Evolutionary conservation across 495 filamentous ascomycete genomes (phyloP).

Genomic region (Daldinia decipiens): DNA sequence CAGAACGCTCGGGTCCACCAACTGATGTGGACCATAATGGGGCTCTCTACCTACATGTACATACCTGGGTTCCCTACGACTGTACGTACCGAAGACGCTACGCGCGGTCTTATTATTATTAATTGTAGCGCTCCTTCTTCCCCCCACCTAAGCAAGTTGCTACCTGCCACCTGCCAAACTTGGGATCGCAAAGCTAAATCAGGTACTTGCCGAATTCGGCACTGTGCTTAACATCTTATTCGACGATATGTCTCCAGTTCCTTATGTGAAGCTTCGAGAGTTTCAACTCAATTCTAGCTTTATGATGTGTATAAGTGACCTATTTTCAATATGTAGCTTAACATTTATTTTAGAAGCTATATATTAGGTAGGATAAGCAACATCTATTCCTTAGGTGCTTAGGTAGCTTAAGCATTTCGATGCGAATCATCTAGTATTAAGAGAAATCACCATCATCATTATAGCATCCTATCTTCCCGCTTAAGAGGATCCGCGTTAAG

Average conservation of each 20-base stretch:
- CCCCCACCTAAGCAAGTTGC: slow-evolving; percentile 29
- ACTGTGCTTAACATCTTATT: slow-evolving; percentile 42
- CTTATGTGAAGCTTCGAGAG: not conserved
- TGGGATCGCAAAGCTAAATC: slow-evolving; percentile 24
- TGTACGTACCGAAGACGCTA: slow-evolving; percentile 36
- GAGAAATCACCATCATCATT: not conserved
- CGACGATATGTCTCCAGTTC: slow-evolving; percentile 9
- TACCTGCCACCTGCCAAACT: slow-evolving; percentile 37
- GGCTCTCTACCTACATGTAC: not conserved
- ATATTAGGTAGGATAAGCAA: not conserved
- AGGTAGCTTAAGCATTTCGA: not conserved
- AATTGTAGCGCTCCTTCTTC: slow-evolving; percentile 8
- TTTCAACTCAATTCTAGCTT: not conserved
- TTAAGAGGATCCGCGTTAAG: not conserved
- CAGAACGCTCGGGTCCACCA: slow-evolving; percentile 31
- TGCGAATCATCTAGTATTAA: not conserved
- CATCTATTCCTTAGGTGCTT: not conserved
- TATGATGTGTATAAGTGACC: not conserved
- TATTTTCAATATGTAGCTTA: not conserved
- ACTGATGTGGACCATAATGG: slow-evolving; percentile 7
- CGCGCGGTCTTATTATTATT: slow-evolving; percentile 35
- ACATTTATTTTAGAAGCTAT: not conserved
- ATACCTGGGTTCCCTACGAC: not conserved
- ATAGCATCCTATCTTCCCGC: not conserved
- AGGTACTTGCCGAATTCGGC: slow-evolving; percentile 44